These are phyloP conservation scores for Solanum hybrid DNA, from an alignment of 305 asterid genomes.

Conservation along the genomic window DNA sequence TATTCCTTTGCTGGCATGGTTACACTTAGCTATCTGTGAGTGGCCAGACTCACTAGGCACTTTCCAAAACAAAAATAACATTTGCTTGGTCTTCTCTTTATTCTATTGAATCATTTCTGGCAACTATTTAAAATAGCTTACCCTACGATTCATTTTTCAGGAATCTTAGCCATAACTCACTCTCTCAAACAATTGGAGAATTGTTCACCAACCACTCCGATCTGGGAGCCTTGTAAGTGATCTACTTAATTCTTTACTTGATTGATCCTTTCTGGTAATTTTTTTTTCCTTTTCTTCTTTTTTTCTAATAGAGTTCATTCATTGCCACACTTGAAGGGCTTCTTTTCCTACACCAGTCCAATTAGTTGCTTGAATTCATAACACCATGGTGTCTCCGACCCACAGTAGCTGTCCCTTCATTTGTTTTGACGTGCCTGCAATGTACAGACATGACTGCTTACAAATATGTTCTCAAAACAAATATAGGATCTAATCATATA, in stretches of 20 bases:
- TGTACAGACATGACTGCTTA: neutral
- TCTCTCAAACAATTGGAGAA: conserved; percentile 74
- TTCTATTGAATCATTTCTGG: neutral
- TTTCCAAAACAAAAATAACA: neutral
- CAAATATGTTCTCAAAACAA: neutral
- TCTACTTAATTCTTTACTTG: neutral
- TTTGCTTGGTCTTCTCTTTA: conserved; percentile 3
- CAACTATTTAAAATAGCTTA: conserved; percentile 16
- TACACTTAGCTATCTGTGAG: conserved; percentile 71
- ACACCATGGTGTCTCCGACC: neutral
- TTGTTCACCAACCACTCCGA: conserved; percentile 60
- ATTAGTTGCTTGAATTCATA: neutral
- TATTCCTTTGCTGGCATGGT: conserved; percentile 55
- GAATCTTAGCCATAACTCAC: conserved; percentile 62
- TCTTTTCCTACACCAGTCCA: neutral
- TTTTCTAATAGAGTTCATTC: neutral
- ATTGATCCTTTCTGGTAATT: neutral
- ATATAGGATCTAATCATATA: neutral
- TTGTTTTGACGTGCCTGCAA: neutral
- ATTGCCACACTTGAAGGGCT: neutral
- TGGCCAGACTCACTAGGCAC: conserved; percentile 7
- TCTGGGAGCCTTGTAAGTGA: conserved; percentile 58
- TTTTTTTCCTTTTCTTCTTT: neutral
- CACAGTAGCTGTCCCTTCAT: neutral
- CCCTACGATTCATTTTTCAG: conserved; percentile 30